Evolutionary conservation across 1,284 basidiomycete genomes (phyloP).

Genomic region (Rhodotorula sp.): DNA sequence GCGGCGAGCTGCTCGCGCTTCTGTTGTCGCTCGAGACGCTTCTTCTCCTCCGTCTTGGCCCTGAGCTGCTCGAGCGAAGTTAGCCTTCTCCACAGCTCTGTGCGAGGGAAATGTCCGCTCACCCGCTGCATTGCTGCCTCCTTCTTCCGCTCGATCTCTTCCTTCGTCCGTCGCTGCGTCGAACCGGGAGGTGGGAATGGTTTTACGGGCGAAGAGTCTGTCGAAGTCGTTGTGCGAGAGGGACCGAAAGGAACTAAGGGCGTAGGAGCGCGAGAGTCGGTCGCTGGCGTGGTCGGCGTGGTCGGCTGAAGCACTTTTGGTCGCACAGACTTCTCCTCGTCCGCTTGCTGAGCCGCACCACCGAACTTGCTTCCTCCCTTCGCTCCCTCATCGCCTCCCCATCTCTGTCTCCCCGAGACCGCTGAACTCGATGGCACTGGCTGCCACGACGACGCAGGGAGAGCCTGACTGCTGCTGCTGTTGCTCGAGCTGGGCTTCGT

Average conservation of each 20-base stretch:
- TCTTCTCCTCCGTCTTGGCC: not conserved
- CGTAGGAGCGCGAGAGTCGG: no score
- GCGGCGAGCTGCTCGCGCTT: constrained; percentile 14
- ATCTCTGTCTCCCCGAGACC: no score
- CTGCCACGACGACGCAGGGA: not conserved
- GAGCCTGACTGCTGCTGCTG: not conserved
- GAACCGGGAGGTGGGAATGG: not conserved
- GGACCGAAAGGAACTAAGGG: no score
- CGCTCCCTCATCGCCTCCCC: not conserved
- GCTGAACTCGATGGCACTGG: not conserved
- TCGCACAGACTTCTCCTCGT: not conserved
- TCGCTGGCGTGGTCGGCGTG: no score
- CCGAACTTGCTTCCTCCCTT: constrained; percentile 2
- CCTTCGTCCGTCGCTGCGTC: constrained; percentile 4
- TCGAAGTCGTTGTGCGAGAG: no score
- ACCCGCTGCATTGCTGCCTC: constrained; percentile 2
- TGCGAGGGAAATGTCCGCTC: not conserved
- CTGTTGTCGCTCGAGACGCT: not conserved
- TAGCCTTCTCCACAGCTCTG: no score
- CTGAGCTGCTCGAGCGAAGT: not conserved
- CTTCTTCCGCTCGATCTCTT: constrained; percentile 4
- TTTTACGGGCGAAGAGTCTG: not conserved
- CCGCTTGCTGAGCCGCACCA: not conserved
- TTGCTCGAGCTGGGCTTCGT: not conserved
- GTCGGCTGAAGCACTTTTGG: not conserved